Percentiles rank a stretch among this genome's conserved stretches.
Conservation (phyloP, 1,284 basidiomycete genomes). For the Tilletiopsis washingtonensis region DNA sequence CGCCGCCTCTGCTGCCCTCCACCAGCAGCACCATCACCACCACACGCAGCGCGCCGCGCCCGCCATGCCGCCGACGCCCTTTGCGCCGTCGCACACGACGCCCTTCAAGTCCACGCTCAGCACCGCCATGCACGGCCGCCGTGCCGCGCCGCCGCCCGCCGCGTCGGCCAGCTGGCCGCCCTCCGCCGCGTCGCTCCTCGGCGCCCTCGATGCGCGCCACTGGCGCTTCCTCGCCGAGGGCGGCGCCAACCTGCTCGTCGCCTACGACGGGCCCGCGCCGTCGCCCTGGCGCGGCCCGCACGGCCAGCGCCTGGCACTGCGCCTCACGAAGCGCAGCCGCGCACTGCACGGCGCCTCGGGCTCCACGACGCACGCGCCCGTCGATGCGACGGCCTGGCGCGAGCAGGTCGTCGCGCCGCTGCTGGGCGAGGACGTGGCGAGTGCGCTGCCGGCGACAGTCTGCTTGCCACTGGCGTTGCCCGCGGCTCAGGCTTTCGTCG, state of each 20-base stretch:
- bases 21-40: too few species aligned
- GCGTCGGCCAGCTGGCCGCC: neutral
- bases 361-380: neutral
- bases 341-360: too few species aligned
- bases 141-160: too few species aligned
- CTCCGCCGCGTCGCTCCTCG: neutral
- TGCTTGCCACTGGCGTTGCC: too few species aligned
- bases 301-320: neutral
- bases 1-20: too few species aligned
- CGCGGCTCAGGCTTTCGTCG: neutral
- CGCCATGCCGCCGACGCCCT: slow-evolving; percentile 20
- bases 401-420: neutral
- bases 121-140: slow-evolving; percentile 12
- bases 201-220: neutral
- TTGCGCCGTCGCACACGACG: slow-evolving; percentile 18
- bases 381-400: neutral
- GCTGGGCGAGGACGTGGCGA: neutral
- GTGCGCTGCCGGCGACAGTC: neutral
- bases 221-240: slow-evolving; percentile 8
- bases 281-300: neutral
- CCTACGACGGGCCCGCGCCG: neutral
- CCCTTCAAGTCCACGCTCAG: slow-evolving; percentile 28
- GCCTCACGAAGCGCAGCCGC: neutral
- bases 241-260: slow-evolving; percentile 4
- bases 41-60: too few species aligned